phyloP scores from a whole-genome alignment of 768 basidiomycete species.

The Paxillus ammoniavirescens region DNA sequence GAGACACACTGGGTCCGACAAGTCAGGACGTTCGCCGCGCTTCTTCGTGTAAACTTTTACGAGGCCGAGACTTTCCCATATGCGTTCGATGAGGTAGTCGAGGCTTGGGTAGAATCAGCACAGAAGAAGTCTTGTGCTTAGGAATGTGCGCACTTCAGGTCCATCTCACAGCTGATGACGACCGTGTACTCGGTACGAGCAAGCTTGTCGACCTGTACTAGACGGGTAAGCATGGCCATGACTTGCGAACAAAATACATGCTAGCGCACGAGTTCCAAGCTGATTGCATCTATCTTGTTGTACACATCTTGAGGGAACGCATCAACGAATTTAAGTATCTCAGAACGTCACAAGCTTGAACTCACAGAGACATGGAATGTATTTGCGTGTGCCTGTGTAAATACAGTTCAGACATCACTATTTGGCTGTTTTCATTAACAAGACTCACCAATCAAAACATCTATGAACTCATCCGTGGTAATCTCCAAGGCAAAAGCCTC shows the following conservation, averaged over 20 bases:
- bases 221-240: background rate
- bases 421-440: background rate
- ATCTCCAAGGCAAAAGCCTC: conserved; percentile 51
- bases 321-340: background rate
- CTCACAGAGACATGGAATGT: conserved; percentile 88
- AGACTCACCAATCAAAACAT: conserved; percentile 83
- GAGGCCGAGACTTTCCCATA: conserved; percentile 77
- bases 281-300: conserved; percentile 94
- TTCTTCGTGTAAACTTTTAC: conserved; percentile 98
- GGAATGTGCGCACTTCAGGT: conserved; percentile 64
- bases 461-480: conserved; percentile 95
- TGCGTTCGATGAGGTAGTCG: conserved; percentile 69
- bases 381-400: conserved; percentile 83
- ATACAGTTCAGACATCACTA: background rate
- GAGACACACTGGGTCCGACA: conserved; percentile 87
- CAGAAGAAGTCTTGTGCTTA: background rate
- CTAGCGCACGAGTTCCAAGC: conserved; percentile 55
- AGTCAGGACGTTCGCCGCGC: conserved; percentile 89
- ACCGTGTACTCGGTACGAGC: conserved; percentile 80
- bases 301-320: conserved; percentile 69
- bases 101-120: conserved; percentile 40
- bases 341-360: conserved; percentile 3
- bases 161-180: conserved; percentile 97
- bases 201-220: conserved; percentile 67
- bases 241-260: background rate